A percentile compares a stretch with the other conserved stretches of the same genome.
These are phyloP conservation scores for Bertia moriformis DNA, from an alignment of 2,329 filamentous ascomycete genomes.

Conservation along the genomic window DNA sequence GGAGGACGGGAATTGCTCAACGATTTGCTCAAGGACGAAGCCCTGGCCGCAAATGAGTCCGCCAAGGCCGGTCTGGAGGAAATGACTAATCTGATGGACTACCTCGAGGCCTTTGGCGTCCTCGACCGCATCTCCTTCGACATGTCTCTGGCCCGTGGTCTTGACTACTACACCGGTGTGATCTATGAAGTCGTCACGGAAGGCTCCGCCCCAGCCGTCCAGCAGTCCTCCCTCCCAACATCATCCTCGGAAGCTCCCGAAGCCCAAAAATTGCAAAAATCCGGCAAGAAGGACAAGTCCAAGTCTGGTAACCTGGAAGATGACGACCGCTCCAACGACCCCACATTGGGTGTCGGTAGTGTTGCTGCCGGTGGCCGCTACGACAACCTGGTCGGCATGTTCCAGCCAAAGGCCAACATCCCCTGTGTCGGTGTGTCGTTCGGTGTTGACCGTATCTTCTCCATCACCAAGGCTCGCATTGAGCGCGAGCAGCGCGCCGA, in stretches of 20 bases:
- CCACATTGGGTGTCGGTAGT: conserved; percentile 71
- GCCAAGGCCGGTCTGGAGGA: conserved; percentile 71
- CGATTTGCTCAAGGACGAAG: conserved; percentile 51
- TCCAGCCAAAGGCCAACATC: conserved; percentile 69
- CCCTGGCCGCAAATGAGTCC: conserved; percentile 54
- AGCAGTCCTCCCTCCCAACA: too few relatives aligned
- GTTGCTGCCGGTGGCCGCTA: conserved; percentile 84
- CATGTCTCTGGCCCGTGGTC: conserved; percentile 72
- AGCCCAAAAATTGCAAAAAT: conserved; percentile 29
- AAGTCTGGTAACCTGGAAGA: conserved; percentile 10
- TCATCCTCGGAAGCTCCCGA: conserved; percentile 18
- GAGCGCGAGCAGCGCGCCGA: conserved; percentile 42
- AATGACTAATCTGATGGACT: conserved; percentile 66
- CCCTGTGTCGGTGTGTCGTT: conserved; percentile 89
- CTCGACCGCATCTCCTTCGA: conserved; percentile 72
- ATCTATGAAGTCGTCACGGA: conserved; percentile 12
- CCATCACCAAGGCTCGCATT: conserved; percentile 69
- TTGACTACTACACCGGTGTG: conserved; percentile 63
- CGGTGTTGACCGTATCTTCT: conserved; percentile 89
- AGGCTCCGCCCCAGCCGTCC: conserved; percentile 15
- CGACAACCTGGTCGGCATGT: conserved; percentile 89
- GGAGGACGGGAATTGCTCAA: conserved; percentile 62
- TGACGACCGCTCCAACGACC: conserved; percentile 61
- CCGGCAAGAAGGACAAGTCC: conserved; percentile 32
- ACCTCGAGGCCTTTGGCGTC: conserved; percentile 64